Base-by-base conservation (phyloP, 305 asterid genomes). In the Fraxinus angustifolia region DNA sequence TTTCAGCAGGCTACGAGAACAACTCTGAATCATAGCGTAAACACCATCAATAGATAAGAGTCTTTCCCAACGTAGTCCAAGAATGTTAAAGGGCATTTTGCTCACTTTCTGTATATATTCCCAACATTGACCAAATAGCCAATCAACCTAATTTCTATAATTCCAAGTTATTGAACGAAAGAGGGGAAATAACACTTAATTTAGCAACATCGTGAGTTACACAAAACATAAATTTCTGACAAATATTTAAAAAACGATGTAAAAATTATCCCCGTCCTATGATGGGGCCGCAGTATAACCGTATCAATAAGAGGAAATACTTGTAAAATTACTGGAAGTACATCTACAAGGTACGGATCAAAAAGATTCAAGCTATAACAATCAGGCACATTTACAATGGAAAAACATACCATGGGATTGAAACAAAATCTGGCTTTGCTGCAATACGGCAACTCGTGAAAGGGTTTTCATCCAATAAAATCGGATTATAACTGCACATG, bases 401-500 rank as follows among this genome's bases (percentile, higher is more conserved):
- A 70, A 70, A 70, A 70, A 70, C 35, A 14, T 35, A 70, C 75
- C 40, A 70, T 1, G 40, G 11, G 10, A 30, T 5, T 23, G 21
- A 70, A 30, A 31, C 40, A 70, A 70, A 31, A 70, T 70, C 42
- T 14, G 40, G 75, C 8, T 30, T 70, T 70, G 17, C 17, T 28
- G 38, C 34, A 21, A 23, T 62, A 62, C 68, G 28, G 11, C 7
- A 23, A 62, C 33, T 21, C 16, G 0, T 3, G 34, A 62, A 14
- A 3, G 72, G 33, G 34, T 60, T 77, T 83, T 78, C 31, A 17
- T 38, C 77, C 45, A 10, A 73, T 73, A 78, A 78, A 80, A 72
- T 79, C 74, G 40, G 77, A 60, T 79, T 58, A 38, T 35, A 42
- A 81, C 74, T 73, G 60, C 30, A 79, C 75, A 40, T 65, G 80